Percentiles rank a stretch among this genome's conserved stretches.
phyloP scores from a whole-genome alignment of 331 rosid genomes.

The Quercus lobata region DNA sequence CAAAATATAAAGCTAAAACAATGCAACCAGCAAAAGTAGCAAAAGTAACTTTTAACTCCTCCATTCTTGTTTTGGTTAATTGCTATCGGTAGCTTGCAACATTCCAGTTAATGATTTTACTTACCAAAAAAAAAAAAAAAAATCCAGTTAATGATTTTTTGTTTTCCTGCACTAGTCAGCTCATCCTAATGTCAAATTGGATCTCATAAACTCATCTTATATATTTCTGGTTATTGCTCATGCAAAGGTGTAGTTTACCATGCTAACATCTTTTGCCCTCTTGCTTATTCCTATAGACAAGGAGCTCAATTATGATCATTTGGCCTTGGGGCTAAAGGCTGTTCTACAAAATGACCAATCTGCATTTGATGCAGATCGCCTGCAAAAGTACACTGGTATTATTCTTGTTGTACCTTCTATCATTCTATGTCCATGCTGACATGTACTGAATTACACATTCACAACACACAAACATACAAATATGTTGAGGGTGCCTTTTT shows the following conservation, averaged over 20 bases:
- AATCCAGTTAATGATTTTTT: neutral
- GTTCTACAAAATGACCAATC: conserved; percentile 76
- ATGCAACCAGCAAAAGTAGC: neutral
- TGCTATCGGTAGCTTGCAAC: neutral
- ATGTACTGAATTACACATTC: neutral
- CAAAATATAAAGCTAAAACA: neutral
- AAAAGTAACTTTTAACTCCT: neutral
- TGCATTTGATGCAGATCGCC: conserved; percentile 81
- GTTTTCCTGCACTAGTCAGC: neutral
- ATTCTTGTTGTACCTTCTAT: conserved; percentile 10
- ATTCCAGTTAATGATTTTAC: neutral
- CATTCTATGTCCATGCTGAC: neutral
- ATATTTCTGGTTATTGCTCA: neutral
- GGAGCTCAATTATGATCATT: conserved; percentile 77
- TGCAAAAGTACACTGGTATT: conserved; percentile 82
- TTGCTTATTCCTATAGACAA: conserved; percentile 43
- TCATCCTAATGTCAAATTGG: neutral
- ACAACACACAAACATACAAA: neutral
- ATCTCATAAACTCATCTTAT: neutral
- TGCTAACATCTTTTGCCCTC: neutral
- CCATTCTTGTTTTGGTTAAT: neutral
- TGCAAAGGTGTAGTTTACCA: neutral
- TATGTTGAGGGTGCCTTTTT: neutral
- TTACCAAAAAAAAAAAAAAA: too few relatives aligned
- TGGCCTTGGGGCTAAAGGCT: conserved; percentile 80